These are phyloP conservation scores for Chaetomium tenue DNA, from an alignment of 495 filamentous ascomycete species.

Conservation along the genomic window DNA sequence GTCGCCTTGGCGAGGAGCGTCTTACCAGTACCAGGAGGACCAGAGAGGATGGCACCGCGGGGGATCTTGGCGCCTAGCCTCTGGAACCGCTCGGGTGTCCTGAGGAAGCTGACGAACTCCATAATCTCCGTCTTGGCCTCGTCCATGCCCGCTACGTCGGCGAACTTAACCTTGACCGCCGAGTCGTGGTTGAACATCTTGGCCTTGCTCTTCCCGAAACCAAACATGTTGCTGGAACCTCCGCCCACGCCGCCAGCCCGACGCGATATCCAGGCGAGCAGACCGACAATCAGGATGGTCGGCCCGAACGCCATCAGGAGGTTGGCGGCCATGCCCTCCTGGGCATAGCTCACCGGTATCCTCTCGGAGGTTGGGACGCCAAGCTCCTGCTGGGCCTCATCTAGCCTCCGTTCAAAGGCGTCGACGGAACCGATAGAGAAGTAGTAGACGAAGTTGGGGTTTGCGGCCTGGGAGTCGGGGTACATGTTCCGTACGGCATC, in stretches of 20 bases:
- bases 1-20: constrained; percentile 96
- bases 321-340: constrained; percentile 64
- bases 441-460: constrained; percentile 76
- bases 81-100: constrained; percentile 84
- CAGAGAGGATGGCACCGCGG: constrained; percentile 91
- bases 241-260: constrained; percentile 57
- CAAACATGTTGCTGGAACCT: constrained; percentile 79
- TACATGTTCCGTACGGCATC: constrained; percentile 75
- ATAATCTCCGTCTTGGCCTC: constrained; percentile 98
- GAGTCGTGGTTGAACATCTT: constrained; percentile 97
- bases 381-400: constrained; percentile 82
- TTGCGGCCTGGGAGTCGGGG: constrained; percentile 72
- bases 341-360: constrained; percentile 86
- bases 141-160: constrained; percentile 97
- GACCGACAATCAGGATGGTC: constrained; percentile 78
- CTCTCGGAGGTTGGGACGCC: constrained; percentile 78
- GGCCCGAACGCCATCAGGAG: constrained; percentile 78
- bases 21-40: constrained; percentile 97
- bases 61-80: constrained; percentile 96
- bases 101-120: constrained; percentile 97
- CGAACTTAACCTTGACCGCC: constrained; percentile 92
- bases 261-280: constrained; percentile 68
- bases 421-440: constrained; percentile 96
- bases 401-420: constrained; percentile 81
- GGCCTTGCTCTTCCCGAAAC: constrained; percentile 90